Percentiles rank a stretch among this genome's conserved stretches.
These are phyloP conservation scores for Dendrothele bispora DNA, from an alignment of 768 basidiomycete genomes.

Conservation along the genomic window DNA sequence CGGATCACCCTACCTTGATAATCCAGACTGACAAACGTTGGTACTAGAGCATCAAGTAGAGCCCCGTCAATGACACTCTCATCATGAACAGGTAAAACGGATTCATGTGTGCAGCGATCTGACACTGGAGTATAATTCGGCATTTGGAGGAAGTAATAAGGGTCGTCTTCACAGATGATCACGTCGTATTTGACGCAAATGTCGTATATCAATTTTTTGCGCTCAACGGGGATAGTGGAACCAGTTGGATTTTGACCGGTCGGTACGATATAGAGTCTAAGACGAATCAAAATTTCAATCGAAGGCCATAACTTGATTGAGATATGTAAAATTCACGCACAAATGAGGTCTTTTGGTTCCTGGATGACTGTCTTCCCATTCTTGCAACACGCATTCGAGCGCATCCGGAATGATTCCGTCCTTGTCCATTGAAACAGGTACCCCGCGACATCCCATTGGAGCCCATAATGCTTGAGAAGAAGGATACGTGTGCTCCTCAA, in stretches of 20 bases:
- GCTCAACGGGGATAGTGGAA: conserved; percentile 48
- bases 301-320: neutral
- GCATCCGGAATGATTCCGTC: conserved; percentile 51
- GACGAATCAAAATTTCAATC: conserved; percentile 5
- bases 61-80: conserved; percentile 36
- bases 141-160: conserved; percentile 57
- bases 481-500: conserved; percentile 38
- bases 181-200: conserved; percentile 63
- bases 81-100: too few relatives aligned
- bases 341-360: conserved; percentile 49
- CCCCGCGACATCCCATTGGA: conserved; percentile 37
- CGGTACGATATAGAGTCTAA: conserved; percentile 53
- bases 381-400: conserved; percentile 40
- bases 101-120: conserved; percentile 6
- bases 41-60: conserved; percentile 43
- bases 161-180: conserved; percentile 66
- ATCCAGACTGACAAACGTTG: conserved; percentile 36
- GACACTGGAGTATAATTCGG: neutral
- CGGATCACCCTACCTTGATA: conserved; percentile 10
- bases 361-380: conserved; percentile 42
- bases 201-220: conserved; percentile 62
- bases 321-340: conserved; percentile 25
- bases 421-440: conserved; percentile 47
- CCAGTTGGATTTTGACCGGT: conserved; percentile 68
- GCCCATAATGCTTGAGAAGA: conserved; percentile 30